Conservation (phyloP, 768 basidiomycete genomes). For the Tubosaeta sp. region DNA sequence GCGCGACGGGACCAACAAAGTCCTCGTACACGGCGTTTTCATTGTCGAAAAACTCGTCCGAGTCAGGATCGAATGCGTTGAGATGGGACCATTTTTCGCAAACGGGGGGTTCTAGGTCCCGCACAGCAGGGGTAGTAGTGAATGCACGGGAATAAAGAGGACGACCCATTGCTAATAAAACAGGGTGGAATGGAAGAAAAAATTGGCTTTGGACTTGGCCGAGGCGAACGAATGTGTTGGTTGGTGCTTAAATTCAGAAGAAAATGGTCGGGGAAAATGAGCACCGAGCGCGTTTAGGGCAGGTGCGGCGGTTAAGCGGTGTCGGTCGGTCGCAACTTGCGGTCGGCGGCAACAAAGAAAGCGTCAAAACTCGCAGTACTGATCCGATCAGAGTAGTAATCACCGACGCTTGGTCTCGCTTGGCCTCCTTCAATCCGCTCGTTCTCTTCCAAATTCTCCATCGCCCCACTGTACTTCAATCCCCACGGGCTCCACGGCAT, state of each 20-base stretch:
- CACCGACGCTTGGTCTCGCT: no score
- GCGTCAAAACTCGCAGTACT: background rate
- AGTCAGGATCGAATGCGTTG: slow-evolving; percentile 75
- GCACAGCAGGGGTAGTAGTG: slow-evolving; percentile 35
- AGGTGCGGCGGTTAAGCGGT: slow-evolving; percentile 30
- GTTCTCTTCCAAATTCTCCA: slow-evolving; percentile 40
- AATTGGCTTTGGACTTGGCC: background rate
- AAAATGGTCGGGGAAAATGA: background rate
- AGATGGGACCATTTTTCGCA: slow-evolving; percentile 61
- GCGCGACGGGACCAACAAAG: slow-evolving; percentile 44
- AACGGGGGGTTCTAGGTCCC: slow-evolving; percentile 38
- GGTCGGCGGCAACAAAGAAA: background rate
- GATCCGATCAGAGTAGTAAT: no score
- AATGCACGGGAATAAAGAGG: slow-evolving; percentile 52
- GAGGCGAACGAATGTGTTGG: background rate
- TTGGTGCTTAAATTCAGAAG: slow-evolving; percentile 14
- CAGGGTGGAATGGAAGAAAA: slow-evolving; percentile 5
- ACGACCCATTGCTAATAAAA: slow-evolving; percentile 51
- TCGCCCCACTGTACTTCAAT: slow-evolving; percentile 28
- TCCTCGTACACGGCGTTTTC: slow-evolving; percentile 62
- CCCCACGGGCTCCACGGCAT: no score
- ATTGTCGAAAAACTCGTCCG: slow-evolving; percentile 66
- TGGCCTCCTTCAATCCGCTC: slow-evolving; percentile 55
- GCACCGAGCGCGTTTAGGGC: slow-evolving; percentile 28
- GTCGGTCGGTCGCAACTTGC: background rate